A percentile compares a stretch with the other conserved stretches of the same genome.
Conservation (phyloP, 1,139 yeast genomes). For the Hansenula sp. region DNA sequence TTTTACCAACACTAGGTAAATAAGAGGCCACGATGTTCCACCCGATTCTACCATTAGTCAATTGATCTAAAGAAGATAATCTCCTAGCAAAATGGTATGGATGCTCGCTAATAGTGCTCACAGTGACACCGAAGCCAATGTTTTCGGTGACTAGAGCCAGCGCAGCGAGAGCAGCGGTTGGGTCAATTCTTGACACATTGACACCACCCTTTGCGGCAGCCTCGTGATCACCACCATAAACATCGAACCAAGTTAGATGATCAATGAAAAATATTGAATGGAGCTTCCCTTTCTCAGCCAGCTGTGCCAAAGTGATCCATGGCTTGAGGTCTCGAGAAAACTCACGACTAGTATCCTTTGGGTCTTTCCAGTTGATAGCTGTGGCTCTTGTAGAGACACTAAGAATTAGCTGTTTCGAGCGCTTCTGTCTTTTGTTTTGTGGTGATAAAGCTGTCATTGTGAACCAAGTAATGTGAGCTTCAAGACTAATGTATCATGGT, state of each 20-base stretch:
- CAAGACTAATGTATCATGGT: too few species aligned
- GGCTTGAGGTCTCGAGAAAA: conserved; percentile 28
- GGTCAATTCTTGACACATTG: conserved; percentile 34
- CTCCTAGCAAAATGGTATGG: conserved; percentile 37
- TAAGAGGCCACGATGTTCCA: conserved; percentile 40
- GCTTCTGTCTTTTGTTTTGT: too few species aligned
- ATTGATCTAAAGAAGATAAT: conserved; percentile 35
- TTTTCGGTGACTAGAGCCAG: conserved; percentile 35
- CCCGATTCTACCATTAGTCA: conserved; percentile 36
- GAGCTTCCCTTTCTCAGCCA: conserved; percentile 36
- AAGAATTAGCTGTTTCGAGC: neutral
- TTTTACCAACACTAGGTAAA: conserved; percentile 32
- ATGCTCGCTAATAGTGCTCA: conserved; percentile 36
- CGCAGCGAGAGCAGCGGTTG: conserved; percentile 32
- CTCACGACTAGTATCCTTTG: conserved; percentile 26
- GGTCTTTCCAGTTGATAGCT: conserved; percentile 34
- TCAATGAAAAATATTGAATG: conserved; percentile 38
- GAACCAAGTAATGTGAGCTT: too few species aligned
- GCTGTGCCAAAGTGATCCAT: conserved; percentile 35
- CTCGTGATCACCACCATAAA: conserved; percentile 30
- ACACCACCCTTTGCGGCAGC: conserved; percentile 33
- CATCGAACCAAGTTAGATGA: conserved; percentile 36
- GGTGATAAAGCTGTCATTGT: too few species aligned
- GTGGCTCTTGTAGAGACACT: conserved; percentile 1
- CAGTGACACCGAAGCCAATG: conserved; percentile 34